Evolutionary conservation across 352 stramenopile species (phyloP).

Genomic region (Phytophthora quininea): DNA sequence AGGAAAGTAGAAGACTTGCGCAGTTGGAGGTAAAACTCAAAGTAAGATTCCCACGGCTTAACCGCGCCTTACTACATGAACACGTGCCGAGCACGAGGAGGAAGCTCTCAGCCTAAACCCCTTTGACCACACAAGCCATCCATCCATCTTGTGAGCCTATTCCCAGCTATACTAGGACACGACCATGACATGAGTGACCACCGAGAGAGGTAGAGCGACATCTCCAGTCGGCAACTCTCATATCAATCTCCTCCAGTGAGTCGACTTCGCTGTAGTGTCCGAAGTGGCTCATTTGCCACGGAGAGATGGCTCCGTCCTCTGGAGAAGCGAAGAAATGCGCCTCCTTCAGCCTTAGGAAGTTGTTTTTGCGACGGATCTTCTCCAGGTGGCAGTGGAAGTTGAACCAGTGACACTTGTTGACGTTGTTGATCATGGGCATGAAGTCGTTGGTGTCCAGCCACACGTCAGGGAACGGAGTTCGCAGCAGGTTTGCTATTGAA

Average conservation of each 20-base stretch:
- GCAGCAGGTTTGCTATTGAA: slow-evolving; percentile 22
- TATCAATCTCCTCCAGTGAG: slow-evolving; percentile 16
- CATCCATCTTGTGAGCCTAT: too few species aligned
- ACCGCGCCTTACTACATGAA: too few species aligned
- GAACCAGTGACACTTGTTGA: slow-evolving; percentile 26
- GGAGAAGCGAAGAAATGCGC: slow-evolving; percentile 58
- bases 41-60: too few species aligned
- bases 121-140: too few species aligned
- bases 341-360: slow-evolving; percentile 40
- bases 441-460: slow-evolving; percentile 31
- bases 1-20: too few species aligned
- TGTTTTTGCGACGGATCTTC: slow-evolving; percentile 31
- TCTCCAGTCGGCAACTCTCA: too few species aligned
- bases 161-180: too few species aligned
- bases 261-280: slow-evolving; percentile 33
- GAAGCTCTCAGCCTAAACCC: too few species aligned
- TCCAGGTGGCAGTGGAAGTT: slow-evolving; percentile 25
- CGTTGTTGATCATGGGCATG: slow-evolving; percentile 39
- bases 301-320: slow-evolving; percentile 36
- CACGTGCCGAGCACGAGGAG: too few species aligned
- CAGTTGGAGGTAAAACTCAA: too few species aligned
- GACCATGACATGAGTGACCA: too few species aligned
- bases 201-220: too few species aligned
- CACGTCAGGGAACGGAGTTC: slow-evolving; percentile 27
- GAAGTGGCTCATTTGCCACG: slow-evolving; percentile 43